Conservation (phyloP, 768 basidiomycete genomes). For the Russula emetica region DNA sequence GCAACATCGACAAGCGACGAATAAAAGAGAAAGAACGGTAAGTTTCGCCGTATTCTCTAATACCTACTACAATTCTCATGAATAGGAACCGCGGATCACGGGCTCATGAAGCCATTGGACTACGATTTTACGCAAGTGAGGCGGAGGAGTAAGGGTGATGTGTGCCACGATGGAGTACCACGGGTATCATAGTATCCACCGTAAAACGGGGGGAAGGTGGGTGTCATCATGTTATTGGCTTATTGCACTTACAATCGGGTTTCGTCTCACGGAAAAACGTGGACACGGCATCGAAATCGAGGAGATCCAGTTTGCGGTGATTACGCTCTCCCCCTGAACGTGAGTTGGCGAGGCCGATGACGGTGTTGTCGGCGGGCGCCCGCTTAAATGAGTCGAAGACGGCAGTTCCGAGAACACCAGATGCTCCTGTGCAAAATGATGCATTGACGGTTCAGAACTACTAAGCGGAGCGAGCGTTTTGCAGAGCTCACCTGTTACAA, state of each 20-base stretch:
- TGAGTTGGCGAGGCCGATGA: slow-evolving; percentile 70
- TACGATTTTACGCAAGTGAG: neutral
- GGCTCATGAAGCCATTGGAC: neutral
- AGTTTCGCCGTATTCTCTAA: neutral
- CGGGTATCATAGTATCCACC: too few species aligned
- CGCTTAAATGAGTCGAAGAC: slow-evolving; percentile 61
- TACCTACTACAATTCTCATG: neutral
- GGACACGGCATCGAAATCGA: slow-evolving; percentile 51
- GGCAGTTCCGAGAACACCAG: slow-evolving; percentile 84
- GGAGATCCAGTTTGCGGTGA: slow-evolving; percentile 62
- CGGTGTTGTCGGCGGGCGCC: slow-evolving; percentile 37
- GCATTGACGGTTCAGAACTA: neutral
- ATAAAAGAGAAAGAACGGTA: neutral
- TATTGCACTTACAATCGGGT: slow-evolving; percentile 63
- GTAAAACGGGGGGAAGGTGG: neutral
- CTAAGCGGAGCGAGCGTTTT: neutral
- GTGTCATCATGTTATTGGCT: neutral
- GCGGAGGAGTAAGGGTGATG: too few species aligned
- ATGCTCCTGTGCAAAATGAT: slow-evolving; percentile 59
- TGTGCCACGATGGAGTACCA: neutral
- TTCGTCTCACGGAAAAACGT: slow-evolving; percentile 51
- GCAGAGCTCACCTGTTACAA: slow-evolving; percentile 47
- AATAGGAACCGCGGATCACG: slow-evolving; percentile 2
- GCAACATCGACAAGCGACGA: slow-evolving; percentile 7
- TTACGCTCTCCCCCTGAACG: slow-evolving; percentile 47